Evolutionary conservation across 2,329 filamentous ascomycete species (phyloP), one percentile per base, ranked within the genome.

Genomic region (Talaromyces sp.): DNA sequence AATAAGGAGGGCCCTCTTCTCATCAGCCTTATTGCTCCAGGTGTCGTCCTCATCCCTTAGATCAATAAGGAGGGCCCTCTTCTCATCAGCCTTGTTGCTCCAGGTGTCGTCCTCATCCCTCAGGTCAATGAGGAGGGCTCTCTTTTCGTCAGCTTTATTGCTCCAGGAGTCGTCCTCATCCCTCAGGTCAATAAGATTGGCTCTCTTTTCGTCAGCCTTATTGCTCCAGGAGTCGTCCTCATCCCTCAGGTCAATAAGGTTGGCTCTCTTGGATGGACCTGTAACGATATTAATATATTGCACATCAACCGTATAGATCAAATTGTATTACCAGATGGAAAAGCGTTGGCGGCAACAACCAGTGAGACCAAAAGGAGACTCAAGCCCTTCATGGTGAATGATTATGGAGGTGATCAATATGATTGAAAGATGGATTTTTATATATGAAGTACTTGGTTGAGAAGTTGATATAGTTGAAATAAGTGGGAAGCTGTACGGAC

Each of bases 41-140:
- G 8, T 51, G 27, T 51, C 47, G 6, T 51, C 47, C 19, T 27
- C 47, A 6, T 51, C 47, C 7, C 13, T 22, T 6, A 25, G 6
- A 25, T 51, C 45, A 6, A 51, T n/a, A 15, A 51, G 6, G 6
- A 7, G 3, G 19, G 49, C 10, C 25, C 25, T 53, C 49, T 53
- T 25, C 25, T 53, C 49, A n/a, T 53, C 49, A n/a, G 49, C 49
- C 25, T 53, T 53, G 11, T 53, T 53, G 49, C 49, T 53, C 49
- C 49, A 53, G 22, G 22, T 27, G 10, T 53, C 49, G 2, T 53
- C 49, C 27, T 53, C 49, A 31, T 53, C 49, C 27, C 49, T 25
- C 5, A 27, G 22, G 7, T 53, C 49, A 17, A 53, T 25, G 3
- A 51, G 19, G 15, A 6, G 22, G 27, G 47, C 2, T 11, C 47